Conservation (phyloP, 1,284 basidiomycete genomes). For the Moesziomyces antarcticus region DNA sequence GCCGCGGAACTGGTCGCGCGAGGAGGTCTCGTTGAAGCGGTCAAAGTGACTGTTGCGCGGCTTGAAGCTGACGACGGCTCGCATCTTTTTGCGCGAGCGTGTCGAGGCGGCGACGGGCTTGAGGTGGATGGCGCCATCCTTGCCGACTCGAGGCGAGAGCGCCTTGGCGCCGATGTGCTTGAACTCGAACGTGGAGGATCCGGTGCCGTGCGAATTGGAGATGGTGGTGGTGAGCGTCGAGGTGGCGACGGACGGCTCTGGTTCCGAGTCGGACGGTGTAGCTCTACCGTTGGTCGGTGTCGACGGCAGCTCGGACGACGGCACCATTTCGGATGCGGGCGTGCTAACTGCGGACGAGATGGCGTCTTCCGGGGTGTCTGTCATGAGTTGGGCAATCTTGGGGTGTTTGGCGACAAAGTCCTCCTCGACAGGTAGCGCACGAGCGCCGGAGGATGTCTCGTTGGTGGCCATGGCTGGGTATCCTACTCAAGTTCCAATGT, state of each 20-base stretch:
- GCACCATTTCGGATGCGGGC: conserved; percentile 25
- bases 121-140: conserved; percentile 53
- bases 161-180: conserved; percentile 51
- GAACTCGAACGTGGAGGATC: conserved; percentile 42
- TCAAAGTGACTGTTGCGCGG: conserved; percentile 55
- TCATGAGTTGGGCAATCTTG: conserved; percentile 20
- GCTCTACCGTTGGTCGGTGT: conserved; percentile 19
- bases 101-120: conserved; percentile 42
- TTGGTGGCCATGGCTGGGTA: conserved; percentile 17
- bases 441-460: conserved; percentile 2
- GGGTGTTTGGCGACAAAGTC: conserved; percentile 29
- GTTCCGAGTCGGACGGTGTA: conserved; percentile 36
- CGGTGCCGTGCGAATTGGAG: conserved; percentile 27
- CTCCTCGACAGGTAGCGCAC: conserved; percentile 20
- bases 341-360: conserved; percentile 19
- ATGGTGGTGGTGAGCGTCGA: conserved; percentile 52
- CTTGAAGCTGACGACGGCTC: conserved; percentile 58
- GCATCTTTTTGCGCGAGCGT: conserved; percentile 47
- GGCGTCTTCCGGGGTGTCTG: conserved; percentile 13
- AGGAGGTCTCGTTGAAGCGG: conserved; percentile 49
- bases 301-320: conserved; percentile 22
- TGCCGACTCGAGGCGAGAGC: conserved; percentile 45
- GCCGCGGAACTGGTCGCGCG: conserved; percentile 59
- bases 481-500: no score
- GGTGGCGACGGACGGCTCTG: conserved; percentile 33